Evolutionary conservation across 371 early-diverging fungal species (phyloP).

Genomic region (Sporodiniella umbellata): DNA sequence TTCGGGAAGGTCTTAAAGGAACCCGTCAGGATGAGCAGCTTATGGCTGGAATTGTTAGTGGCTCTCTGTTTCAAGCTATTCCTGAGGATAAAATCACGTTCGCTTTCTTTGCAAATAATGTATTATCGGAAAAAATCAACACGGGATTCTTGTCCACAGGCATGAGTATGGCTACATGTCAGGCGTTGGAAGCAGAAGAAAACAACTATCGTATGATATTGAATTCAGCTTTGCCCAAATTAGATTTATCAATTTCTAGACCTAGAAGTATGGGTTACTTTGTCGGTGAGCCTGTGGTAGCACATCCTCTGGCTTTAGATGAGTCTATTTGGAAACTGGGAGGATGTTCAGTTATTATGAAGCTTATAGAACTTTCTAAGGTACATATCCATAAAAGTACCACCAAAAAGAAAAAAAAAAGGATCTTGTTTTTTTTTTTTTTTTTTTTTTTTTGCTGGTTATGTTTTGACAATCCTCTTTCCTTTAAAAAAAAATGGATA

Average conservation of each 20-base stretch:
- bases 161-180: constrained; percentile 25
- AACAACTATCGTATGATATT: constrained; percentile 38
- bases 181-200: constrained; percentile 13
- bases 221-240: constrained; percentile 61
- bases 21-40: constrained; percentile 28
- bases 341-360: constrained; percentile 63
- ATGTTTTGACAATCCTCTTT: no score
- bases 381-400: no score
- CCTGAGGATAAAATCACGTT: constrained; percentile 65
- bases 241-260: constrained; percentile 46
- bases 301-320: constrained; percentile 58
- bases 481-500: constrained; percentile 11
- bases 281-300: constrained; percentile 52
- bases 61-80: constrained; percentile 42
- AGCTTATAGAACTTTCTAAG: constrained; percentile 58
- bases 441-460: no score
- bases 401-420: no score
- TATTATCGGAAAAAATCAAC: constrained; percentile 40
- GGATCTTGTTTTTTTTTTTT: no score
- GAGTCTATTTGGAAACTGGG: constrained; percentile 76
- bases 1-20: constrained; percentile 37
- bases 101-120: constrained; percentile 60
- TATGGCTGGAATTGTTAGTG: constrained; percentile 54
- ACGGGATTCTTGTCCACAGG: constrained; percentile 41
- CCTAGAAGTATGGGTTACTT: constrained; percentile 48